Base-by-base conservation (phyloP, 108 stramenopile species). In the Discostella pseudostelligera region DNA sequence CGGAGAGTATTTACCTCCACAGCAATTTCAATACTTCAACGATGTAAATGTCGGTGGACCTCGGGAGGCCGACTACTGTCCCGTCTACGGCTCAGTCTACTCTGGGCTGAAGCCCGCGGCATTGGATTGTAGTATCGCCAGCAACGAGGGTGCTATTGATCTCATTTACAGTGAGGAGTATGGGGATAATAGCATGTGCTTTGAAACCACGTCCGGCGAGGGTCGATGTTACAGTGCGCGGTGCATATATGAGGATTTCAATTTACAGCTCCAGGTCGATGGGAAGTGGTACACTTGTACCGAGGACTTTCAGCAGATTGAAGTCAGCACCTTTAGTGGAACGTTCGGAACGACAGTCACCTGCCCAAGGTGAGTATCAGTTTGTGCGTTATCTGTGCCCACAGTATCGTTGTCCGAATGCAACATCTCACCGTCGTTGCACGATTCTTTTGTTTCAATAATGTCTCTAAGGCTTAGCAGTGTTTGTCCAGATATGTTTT, bases 401-500 rank as follows among this genome's bases (percentile, higher is more conserved):
- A n/a, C n/a, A n/a, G n/a, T n/a, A n/a, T n/a, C n/a, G n/a, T n/a
- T n/a, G 49, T 21, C 8, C 2, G 20, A 20, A 24, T 11, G 4
- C 22, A 25, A 25, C 8, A 4, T 25, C 63, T 64, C 1, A 67
- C 69, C 0, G 68, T 70, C 59, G 1, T 28, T 28, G 51, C 16
- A n/a, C 4, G 42, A 14, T 29, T 68, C 69, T 9, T 36, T 80
- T 17, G 70, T 79, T 24, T 56, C 60, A 55, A 43, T 88, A 1
- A 70, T 68, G 1, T 84, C 81, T 57, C 87, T 83, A 10, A 83
- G 89, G 28, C 58, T 93, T 12, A 77, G 75, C 51, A 59, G 75
- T 25, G 87, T 76, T 13, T 93, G 92, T 65, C 92, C 92, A 0
- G 87, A 93, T 46, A 76, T 93, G 45, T 93, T 90, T 43, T 93